phyloP scores from a whole-genome alignment of 1,284 basidiomycete species.

The Cryptococcus sp. region DNA sequence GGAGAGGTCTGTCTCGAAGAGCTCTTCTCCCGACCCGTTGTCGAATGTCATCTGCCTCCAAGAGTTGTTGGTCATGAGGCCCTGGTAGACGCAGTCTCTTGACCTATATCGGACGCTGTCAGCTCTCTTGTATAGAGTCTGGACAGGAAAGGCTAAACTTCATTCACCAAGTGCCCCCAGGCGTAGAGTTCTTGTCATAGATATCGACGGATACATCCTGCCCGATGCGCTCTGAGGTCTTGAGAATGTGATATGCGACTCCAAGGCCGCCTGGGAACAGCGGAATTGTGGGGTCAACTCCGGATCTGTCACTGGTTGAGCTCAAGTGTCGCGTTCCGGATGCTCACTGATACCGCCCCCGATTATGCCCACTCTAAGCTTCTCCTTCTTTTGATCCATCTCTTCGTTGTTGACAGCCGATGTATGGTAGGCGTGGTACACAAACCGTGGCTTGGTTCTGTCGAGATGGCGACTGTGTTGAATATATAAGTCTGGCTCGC shows the following conservation, averaged over 20 bases:
- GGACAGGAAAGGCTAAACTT: not conserved
- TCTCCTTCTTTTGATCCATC: not conserved
- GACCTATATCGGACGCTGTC: slow-evolving; percentile 43
- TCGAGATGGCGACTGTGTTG: too few species aligned
- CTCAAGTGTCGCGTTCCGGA: slow-evolving; percentile 10
- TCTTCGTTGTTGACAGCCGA: too few species aligned
- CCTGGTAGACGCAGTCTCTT: slow-evolving; percentile 12
- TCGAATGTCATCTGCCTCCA: slow-evolving; percentile 22
- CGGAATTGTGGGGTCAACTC: too few species aligned
- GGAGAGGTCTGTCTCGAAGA: slow-evolving; percentile 13
- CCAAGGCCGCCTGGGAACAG: too few species aligned
- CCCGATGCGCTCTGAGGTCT: slow-evolving; percentile 24
- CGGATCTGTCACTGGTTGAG: too few species aligned
- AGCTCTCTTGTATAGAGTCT: too few species aligned
- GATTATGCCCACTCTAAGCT: slow-evolving; percentile 34
- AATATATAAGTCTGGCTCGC: too few species aligned
- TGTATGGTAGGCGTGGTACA: too few species aligned
- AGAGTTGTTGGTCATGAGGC: slow-evolving; percentile 26
- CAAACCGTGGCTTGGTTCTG: too few species aligned
- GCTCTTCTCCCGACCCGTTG: slow-evolving; percentile 8
- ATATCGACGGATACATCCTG: slow-evolving; percentile 44
- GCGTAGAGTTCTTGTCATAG: slow-evolving; percentile 33
- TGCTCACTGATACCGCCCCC: slow-evolving; percentile 43
- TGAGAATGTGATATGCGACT: not conserved
- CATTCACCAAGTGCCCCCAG: slow-evolving; percentile 47